A percentile compares a stretch with the other conserved stretches of the same genome.
These are phyloP conservation scores for Phlegmacium glaucopus DNA, from an alignment of 768 basidiomycete genomes.

Conservation along the genomic window DNA sequence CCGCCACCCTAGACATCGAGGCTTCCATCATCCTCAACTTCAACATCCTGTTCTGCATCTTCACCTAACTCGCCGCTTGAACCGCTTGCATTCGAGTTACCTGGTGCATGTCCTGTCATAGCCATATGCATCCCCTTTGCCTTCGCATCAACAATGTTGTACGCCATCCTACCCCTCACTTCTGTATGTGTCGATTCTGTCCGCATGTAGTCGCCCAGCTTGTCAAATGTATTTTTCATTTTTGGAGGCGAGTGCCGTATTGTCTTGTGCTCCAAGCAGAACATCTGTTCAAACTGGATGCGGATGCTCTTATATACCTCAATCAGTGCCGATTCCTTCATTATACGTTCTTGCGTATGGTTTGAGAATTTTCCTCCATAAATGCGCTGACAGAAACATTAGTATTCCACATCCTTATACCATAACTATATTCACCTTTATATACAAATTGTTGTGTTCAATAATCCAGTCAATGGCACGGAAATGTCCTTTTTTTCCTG, in stretches of 20 bases:
- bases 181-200: slow-evolving; percentile 8
- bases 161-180: slow-evolving; percentile 7
- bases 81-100: no score
- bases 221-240: slow-evolving; percentile 20
- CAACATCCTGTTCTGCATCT: neutral
- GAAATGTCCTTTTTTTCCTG: slow-evolving; percentile 25
- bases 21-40: neutral
- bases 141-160: neutral
- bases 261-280: slow-evolving; percentile 17
- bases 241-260: slow-evolving; percentile 20
- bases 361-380: slow-evolving; percentile 14
- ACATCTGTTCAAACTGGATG: slow-evolving; percentile 16
- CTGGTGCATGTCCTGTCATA: neutral
- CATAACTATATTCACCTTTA: slow-evolving; percentile 27
- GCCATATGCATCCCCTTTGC: neutral
- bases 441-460: slow-evolving; percentile 40
- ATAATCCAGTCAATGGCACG: slow-evolving; percentile 36
- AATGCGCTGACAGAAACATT: slow-evolving; percentile 2
- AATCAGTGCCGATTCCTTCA: slow-evolving; percentile 21
- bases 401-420: neutral
- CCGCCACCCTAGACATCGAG: no score
- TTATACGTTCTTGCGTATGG: slow-evolving; percentile 7
- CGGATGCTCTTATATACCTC: slow-evolving; percentile 20
- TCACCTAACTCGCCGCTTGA: neutral
- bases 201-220: slow-evolving; percentile 5